Evolutionary conservation across 805 yeast species (phyloP).

Genomic region (Wickerhamomyces strasburgensis): DNA sequence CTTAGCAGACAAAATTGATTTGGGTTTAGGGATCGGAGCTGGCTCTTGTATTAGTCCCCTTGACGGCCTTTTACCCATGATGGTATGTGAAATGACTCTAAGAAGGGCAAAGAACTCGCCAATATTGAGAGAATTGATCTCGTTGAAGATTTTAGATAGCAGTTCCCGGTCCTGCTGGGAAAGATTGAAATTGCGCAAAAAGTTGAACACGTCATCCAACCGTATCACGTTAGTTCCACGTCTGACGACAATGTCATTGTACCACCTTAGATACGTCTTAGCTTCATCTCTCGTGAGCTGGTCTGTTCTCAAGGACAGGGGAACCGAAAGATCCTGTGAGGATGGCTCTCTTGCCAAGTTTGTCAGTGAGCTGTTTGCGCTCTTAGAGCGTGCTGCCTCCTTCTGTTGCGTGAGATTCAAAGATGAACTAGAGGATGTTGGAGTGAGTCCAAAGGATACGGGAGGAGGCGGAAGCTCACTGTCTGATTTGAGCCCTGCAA

Average conservation of each 20-base stretch:
- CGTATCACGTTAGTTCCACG: constrained; percentile 63
- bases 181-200: constrained; percentile 73
- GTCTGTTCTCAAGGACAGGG: constrained; percentile 58
- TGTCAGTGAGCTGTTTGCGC: neutral
- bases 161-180: constrained; percentile 44
- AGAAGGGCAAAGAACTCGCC: constrained; percentile 89
- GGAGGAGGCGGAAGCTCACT: constrained; percentile 40
- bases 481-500: constrained; percentile 32
- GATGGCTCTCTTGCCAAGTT: constrained; percentile 19
- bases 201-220: constrained; percentile 71
- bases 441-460: constrained; percentile 43
- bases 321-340: constrained; percentile 40
- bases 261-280: constrained; percentile 89
- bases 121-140: constrained; percentile 61
- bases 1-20: constrained; percentile 64
- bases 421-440: constrained; percentile 21
- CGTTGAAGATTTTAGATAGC: constrained; percentile 46
- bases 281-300: constrained; percentile 75
- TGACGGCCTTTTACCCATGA: constrained; percentile 48
- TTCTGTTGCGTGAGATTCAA: constrained; percentile 13
- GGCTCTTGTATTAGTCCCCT: constrained; percentile 45
- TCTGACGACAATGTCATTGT: constrained; percentile 72
- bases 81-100: constrained; percentile 70
- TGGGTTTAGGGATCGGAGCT: constrained; percentile 76
- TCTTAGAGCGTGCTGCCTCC: neutral